phyloP scores from a whole-genome alignment of 2,329 filamentous ascomycete genomes.

The Claviceps sp. region DNA sequence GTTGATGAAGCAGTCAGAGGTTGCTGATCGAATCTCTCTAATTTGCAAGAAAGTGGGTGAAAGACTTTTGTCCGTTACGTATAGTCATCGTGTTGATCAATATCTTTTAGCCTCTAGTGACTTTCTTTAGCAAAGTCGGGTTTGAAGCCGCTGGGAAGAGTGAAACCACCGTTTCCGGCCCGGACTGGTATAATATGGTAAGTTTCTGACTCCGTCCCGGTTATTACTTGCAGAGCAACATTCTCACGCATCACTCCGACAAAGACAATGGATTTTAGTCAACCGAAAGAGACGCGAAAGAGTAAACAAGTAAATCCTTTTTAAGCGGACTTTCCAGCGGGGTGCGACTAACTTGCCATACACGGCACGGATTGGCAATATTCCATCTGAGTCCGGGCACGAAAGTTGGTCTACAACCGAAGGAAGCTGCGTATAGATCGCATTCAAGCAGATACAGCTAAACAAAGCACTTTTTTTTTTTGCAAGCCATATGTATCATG shows the following conservation, averaged over 20 bases:
- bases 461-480: background rate
- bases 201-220: conserved; percentile 10
- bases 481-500: background rate
- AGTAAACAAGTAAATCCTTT: background rate
- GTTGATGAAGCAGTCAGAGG: conserved; percentile 54
- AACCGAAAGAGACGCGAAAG: background rate
- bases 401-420: too few species aligned
- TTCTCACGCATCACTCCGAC: background rate
- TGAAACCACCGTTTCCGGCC: conserved; percentile 58
- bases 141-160: conserved; percentile 59
- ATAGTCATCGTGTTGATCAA: background rate
- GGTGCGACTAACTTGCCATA: background rate
- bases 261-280: conserved; percentile 1
- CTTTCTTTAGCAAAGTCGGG: conserved; percentile 64
- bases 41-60: conserved; percentile 46
- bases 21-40: conserved; percentile 60
- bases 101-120: conserved; percentile 42
- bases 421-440: background rate
- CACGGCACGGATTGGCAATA: background rate
- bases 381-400: background rate
- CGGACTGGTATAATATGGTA: conserved; percentile 76
- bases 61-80: background rate
- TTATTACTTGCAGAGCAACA: background rate
- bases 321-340: background rate
- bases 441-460: background rate